Conservation (phyloP, 176 grass and related monocot genomes). For the Metroxylon sagu region DNA sequence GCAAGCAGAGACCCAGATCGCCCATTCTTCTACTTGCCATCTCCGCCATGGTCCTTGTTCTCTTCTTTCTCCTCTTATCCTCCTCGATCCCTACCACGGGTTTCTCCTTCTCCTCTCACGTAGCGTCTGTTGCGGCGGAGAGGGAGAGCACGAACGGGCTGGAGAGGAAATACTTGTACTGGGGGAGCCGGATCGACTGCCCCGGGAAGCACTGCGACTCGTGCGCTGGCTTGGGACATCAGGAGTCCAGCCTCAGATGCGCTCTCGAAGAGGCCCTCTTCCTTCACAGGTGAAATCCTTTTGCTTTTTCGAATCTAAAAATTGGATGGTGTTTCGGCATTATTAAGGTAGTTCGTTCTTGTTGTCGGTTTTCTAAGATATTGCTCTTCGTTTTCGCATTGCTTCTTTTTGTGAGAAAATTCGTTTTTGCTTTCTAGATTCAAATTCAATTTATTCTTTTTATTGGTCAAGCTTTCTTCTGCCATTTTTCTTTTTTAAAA, state of each 20-base stretch:
- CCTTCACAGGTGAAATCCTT: constrained; percentile 48
- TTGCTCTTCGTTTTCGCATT: too few relatives aligned
- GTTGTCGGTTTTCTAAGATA: too few relatives aligned
- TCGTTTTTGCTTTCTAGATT: too few relatives aligned
- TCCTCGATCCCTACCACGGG: background rate
- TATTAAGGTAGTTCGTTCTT: too few relatives aligned
- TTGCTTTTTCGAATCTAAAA: too few relatives aligned
- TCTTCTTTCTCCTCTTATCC: constrained; percentile 6
- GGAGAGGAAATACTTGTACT: constrained; percentile 58
- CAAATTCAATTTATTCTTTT: too few relatives aligned
- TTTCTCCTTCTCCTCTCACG: constrained; percentile 22
- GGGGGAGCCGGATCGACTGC: constrained; percentile 73
- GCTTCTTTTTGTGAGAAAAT: too few relatives aligned
- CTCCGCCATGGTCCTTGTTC: background rate
- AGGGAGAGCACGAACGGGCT: background rate
- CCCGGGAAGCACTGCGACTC: constrained; percentile 75
- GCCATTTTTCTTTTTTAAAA: too few relatives aligned
- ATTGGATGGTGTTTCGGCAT: too few relatives aligned
- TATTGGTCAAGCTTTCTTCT: too few relatives aligned
- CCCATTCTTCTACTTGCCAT: background rate
- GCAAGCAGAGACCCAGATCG: constrained; percentile 3
- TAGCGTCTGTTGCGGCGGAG: constrained; percentile 9
- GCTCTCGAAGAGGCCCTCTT: constrained; percentile 94
- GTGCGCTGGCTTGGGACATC: constrained; percentile 80
- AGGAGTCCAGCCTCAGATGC: constrained; percentile 90